A percentile compares a stretch with the other conserved stretches of the same genome.
phyloP scores from a whole-genome alignment of 2,329 filamentous ascomycete genomes.

The Geoglossum cookeanum region DNA sequence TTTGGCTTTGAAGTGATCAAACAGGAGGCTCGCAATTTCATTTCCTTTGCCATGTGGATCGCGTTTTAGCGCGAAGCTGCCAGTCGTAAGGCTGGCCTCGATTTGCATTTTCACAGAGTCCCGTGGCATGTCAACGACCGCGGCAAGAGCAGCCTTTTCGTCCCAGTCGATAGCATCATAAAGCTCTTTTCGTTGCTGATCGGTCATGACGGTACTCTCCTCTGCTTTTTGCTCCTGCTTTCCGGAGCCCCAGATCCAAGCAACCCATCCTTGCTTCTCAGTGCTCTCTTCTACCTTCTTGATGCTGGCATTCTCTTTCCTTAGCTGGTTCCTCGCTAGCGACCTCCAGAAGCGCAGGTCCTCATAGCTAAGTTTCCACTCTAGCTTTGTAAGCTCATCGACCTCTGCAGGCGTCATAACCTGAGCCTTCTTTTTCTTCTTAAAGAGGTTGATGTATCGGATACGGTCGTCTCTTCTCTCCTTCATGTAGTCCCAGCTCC shows the following conservation, averaged over 20 bases:
- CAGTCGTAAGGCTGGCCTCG: constrained; percentile 81
- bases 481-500: constrained; percentile 92
- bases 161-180: constrained; percentile 98
- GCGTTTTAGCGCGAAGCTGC: constrained; percentile 84
- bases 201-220: constrained; percentile 68
- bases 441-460: constrained; percentile 86
- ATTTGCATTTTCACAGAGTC: constrained; percentile 88
- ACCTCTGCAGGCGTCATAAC: constrained; percentile 47
- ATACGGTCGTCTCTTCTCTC: constrained; percentile 79
- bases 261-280: constrained; percentile 68
- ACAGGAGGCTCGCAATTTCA: constrained; percentile 79
- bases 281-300: constrained; percentile 42
- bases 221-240: constrained; percentile 40
- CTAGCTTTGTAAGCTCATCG: constrained; percentile 54
- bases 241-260: constrained; percentile 82
- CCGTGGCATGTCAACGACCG: constrained; percentile 72
- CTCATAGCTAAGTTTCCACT: constrained; percentile 81
- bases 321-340: constrained; percentile 77
- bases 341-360: constrained; percentile 96
- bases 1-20: constrained; percentile 86
- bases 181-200: constrained; percentile 87
- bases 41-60: constrained; percentile 58
- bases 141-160: constrained; percentile 76
- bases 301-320: constrained; percentile 85
- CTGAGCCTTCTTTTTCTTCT: constrained; percentile 64